Evolutionary conservation across 2,329 filamentous ascomycete species (phyloP), one percentile per base, ranked within the genome.

Genomic region (Colletotrichum zoysiae): DNA sequence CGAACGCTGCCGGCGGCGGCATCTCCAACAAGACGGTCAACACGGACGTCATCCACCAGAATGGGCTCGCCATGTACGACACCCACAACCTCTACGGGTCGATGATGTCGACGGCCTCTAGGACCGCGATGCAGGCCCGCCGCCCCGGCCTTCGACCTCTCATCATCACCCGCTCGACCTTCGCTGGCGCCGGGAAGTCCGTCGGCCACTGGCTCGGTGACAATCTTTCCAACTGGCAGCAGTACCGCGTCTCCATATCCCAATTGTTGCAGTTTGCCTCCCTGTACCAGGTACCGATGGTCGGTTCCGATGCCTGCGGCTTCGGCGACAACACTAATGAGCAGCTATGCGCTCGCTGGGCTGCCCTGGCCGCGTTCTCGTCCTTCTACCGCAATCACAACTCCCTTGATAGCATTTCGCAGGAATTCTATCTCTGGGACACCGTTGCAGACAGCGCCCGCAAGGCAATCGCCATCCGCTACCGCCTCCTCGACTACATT

Each of bases 401-500:
- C 68, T 78, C 85, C 33, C 79, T 81, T 38, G 78, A 84, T 18
- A 78, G 80, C n/a, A 57, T 73, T 8, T 58, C 80, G 3, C 91
- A 93, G 74, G 91, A 93, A 78, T 92, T 92, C 50, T 95, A 95
- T 80, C 87, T 84, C 57, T 95, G 91, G 90, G 82, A 84, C 0
- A 81, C 84, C 1, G 91, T 93, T 6, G 84, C 91, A 0, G 82
- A 86, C 11, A 90, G 91, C 0, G 92, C 92, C 0, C 87, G 86
- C 67, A 91, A 89, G 70, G 91, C 90, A 23, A 94, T 95, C 76
- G 87, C 87, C 40, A 90, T 90, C 59, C 88, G 93, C n/a, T 95
- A 95, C 82, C 86, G 88, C 42, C 84, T 95, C n/a, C 84, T 95
- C n/a, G 93, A 95, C 77, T 95, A 95, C 82, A 86, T 93, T 71